phyloP scores from a whole-genome alignment of 768 basidiomycete species.

The Lactarius trivialis region DNA sequence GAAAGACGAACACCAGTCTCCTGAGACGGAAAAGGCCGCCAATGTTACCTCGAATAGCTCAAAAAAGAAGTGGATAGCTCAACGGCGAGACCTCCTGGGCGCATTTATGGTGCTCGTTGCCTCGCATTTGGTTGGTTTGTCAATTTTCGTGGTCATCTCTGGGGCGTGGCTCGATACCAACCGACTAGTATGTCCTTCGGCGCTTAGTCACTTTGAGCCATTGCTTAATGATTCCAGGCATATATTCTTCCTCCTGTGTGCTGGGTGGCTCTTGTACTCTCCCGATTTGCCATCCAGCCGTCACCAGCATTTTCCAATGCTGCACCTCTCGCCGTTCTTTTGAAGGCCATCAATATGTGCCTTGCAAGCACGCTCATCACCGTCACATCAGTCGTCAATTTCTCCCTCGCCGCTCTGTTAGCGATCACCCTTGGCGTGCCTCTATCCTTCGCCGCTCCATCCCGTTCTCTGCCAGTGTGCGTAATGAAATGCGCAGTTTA shows the following conservation, averaged over 20 bases:
- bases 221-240: constrained; percentile 1
- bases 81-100: constrained; percentile 48
- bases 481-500: constrained; percentile 37
- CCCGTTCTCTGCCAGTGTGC: constrained; percentile 26
- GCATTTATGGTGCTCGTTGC: constrained; percentile 46
- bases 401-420: constrained; percentile 75
- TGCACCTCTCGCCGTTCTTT: constrained; percentile 40
- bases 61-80: constrained; percentile 36
- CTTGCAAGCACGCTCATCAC: constrained; percentile 82
- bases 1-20: neutral
- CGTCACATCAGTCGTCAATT: constrained; percentile 83
- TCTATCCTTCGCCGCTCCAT: constrained; percentile 41
- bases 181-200: constrained; percentile 33
- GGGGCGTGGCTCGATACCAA: constrained; percentile 40
- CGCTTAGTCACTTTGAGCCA: neutral
- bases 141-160: constrained; percentile 45
- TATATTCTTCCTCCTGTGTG: neutral
- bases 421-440: constrained; percentile 61
- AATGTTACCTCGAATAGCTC: constrained; percentile 2
- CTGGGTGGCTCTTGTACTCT: constrained; percentile 29
- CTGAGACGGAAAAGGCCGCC: neutral
- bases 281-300: constrained; percentile 30
- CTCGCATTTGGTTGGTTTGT: constrained; percentile 50
- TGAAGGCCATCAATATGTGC: constrained; percentile 75
- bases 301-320: constrained; percentile 23